Conservation (phyloP, 331 rosid species). For the Cydonia oblonga region DNA sequence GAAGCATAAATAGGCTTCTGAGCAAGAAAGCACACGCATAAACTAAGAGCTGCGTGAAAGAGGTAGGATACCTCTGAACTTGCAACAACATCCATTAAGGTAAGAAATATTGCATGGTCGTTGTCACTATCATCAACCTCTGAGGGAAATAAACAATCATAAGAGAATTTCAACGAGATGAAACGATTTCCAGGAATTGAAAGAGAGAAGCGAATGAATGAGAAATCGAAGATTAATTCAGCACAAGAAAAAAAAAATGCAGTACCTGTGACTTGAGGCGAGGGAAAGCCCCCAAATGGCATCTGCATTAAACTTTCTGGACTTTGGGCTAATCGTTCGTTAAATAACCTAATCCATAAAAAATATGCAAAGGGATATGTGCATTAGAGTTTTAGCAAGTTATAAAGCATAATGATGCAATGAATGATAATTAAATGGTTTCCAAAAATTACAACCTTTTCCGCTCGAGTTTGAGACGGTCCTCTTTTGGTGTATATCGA, state of each 20-base stretch:
- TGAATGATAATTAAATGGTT: neutral
- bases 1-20: no score
- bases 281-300: constrained; percentile 32
- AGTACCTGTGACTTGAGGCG: constrained; percentile 44
- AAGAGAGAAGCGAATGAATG: neutral
- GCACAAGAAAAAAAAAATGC: neutral
- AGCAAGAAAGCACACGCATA: no score
- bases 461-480: constrained; percentile 27
- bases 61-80: constrained; percentile 35
- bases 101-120: constrained; percentile 2
- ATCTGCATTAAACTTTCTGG: constrained; percentile 10
- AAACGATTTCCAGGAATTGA: neutral
- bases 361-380: neutral
- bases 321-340: constrained; percentile 16
- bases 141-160: constrained; percentile 13
- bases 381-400: neutral
- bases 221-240: neutral
- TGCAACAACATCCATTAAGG: constrained; percentile 51
- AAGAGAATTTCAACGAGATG: neutral
- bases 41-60: neutral
- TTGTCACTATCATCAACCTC: constrained; percentile 25
- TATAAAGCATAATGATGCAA: neutral
- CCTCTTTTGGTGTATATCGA: constrained; percentile 32
- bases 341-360: constrained; percentile 26
- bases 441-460: constrained; percentile 40